Base-by-base conservation (phyloP, 1,139 yeast genomes). In the Nakaseomyces sp. region DNA sequence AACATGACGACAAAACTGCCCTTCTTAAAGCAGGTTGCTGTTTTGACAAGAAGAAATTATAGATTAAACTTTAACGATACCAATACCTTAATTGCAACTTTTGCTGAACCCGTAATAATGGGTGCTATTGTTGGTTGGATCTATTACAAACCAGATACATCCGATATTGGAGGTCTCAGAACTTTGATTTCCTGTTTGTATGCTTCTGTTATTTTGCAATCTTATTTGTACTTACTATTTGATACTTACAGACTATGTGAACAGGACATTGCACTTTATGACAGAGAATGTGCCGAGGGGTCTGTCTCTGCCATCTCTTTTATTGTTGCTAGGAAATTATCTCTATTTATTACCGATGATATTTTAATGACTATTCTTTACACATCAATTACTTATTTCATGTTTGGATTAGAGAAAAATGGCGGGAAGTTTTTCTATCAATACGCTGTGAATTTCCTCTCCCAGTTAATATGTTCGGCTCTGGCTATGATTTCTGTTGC, bases 91-190 rank as follows among this genome's bases (percentile, higher is more conserved):
- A 45, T 69, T 4, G 77, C 84, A 0, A 65, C 81, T 15, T 60
- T 77, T 16, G 57, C 74, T 10, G 87, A 83, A 40, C 70, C 82
- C 0, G 49, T 74, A 0, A 49, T 80, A 2, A 67, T 84, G 59
- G 88, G 83, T 0, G 57, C 77, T 1, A 66, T 79, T 19, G 67
- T 76, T 40, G 95, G 95, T 0, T 84, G 93, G 89, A 73, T 85
- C 46, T 87, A 81, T 56, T 82, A 66, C 60, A 74, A 74, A 51
- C 87, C 91, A 0, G 76, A 70, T 17, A 72, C 74, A 15, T 45
- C 45, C 3, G 71, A 79, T 12, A 54, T 79, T 25, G 73, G 82
- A 0, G 95, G 95, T 8, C 73, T 84, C 5, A 66, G 95, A 50
- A 73, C 93, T 0, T 66, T 68, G 3, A 72, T 81, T 8, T 81